These are phyloP conservation scores for Grosmannia penicillata DNA, from an alignment of 2,329 filamentous ascomycete genomes.

Conservation along the genomic window DNA sequence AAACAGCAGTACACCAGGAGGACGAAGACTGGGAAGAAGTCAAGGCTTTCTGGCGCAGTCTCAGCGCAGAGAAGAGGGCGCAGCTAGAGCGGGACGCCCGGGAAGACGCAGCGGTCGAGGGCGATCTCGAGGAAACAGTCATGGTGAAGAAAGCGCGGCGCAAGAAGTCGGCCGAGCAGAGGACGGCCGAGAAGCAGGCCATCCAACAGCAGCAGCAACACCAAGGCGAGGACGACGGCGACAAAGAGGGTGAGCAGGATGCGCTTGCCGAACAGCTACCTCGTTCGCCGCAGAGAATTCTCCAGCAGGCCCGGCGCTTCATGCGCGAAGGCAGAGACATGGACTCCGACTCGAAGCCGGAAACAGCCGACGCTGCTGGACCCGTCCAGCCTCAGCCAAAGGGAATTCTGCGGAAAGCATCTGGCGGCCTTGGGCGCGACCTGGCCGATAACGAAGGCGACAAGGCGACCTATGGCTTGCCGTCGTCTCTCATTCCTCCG, in stretches of 20 bases:
- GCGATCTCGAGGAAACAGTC: conserved; percentile 24
- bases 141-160: conserved; percentile 19
- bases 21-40: conserved; percentile 49
- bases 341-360: no score
- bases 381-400: no score
- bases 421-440: no score
- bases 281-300: conserved; percentile 12
- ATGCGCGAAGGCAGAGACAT: conserved; percentile 1
- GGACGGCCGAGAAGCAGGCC: conserved; percentile 22
- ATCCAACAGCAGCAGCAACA: conserved; percentile 25
- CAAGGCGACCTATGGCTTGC: not conserved
- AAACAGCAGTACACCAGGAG: not conserved
- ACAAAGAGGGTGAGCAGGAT: no score
- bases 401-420: no score
- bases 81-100: conserved; percentile 44
- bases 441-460: not conserved
- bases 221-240: not conserved
- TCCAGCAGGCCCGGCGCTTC: conserved; percentile 2
- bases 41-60: conserved; percentile 54
- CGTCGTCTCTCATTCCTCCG: conserved; percentile 1
- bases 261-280: no score
- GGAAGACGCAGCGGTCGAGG: conserved; percentile 19
- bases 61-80: conserved; percentile 47
- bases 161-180: conserved; percentile 26
- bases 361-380: not conserved